Evolutionary conservation across 257 asterid genomes (phyloP), one percentile per base, ranked within the genome.

Genomic region (Plantago elongata): DNA sequence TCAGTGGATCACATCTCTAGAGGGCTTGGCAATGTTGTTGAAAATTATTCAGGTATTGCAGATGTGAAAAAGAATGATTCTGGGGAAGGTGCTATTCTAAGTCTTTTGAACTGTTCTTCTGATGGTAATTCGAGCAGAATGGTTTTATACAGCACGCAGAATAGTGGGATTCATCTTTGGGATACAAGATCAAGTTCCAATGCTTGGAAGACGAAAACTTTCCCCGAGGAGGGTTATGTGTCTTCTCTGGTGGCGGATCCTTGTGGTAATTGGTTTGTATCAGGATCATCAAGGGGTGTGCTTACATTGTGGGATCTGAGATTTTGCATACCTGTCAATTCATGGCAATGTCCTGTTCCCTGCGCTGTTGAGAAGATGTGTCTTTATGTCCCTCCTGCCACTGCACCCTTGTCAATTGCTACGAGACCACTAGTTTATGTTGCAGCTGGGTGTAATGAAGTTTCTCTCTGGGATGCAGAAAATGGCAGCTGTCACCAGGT

Each of bases 401-500:
- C 83, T 69, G 79, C 95, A 15, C 85, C 97, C 63, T 82, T 84
- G 71, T 82, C 97, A 8, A 77, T 78, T 61, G 79, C 94, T 50
- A 84, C 97, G 51, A 89, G 97, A 78, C 99, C 99, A 38, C 93
- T 89, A 70, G 82, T 89, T 42, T 89, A 93, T 81, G 97, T 84
- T 58, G 97, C 99, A 46, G 99, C 99, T 60, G 97, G 99, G 54
- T 83, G 92, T 66, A 89, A 89, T 74, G 95, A 93, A 74, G 94
- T 89, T 63, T 89, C 97, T 67, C 99, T 93, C 54, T 89, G 97
- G 99, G 87, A 89, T 78, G 96, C 97, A 45, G 99, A 93, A 82
- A 86, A 85, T 60, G 96, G 96, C 48, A 89, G 97, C 87, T 85
- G 99, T 77, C 99, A 93, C 76, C 97, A 93, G 99, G 97, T 89